Evolutionary conservation across 139 green algal species (phyloP), one percentile per base, ranked within the genome.

Genomic region (Medakamo hakoo): DNA sequence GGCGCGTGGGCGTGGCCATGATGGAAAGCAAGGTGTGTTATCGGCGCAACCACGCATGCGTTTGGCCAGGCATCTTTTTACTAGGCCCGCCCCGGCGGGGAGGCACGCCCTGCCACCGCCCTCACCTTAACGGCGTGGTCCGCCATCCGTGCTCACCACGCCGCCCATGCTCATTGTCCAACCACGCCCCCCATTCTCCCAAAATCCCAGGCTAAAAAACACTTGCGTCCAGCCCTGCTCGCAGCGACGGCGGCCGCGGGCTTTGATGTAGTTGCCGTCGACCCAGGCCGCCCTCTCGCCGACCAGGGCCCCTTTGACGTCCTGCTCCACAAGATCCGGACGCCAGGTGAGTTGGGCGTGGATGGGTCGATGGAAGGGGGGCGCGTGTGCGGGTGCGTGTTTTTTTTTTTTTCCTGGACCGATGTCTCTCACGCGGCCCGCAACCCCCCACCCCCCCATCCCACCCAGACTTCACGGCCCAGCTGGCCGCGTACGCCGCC

Each of bases 271-370:
- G 59, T 59, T 1, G 57, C 72, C 0, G 71, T 92, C 1, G 77
- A 89, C 62, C 68, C 67, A 18, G 67, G 58, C 0, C 32, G 55
- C 25, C 72, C 79, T 0, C 57, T 92, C 27, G 52, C 73, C 24
- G 63, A 75, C 14, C 84, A 90, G 67, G 84, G 81, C 19, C 75
- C 70, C 3, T 86, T 84, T 65, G 68, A 82, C 30, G 72, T 74
- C 3, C 80, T 92, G 26, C 69, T 91, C 4, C 85, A 92, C 62
- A 92, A 89, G 65, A 69, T 92, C 2, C 60, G 75, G 2, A 75
- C 80, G 55, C 63, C 70, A 73, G 82, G 82, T 86, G 59, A 23
- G 70, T 22, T 16, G 30, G 25, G 55, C 14, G 3, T 30, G 52
- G 25, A 26, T 30, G 58, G 27, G 29, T 48, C 27, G 55, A 23